Base-by-base conservation (phyloP, 2,329 filamentous ascomycete genomes). In the Fusarium ambrosium region DNA sequence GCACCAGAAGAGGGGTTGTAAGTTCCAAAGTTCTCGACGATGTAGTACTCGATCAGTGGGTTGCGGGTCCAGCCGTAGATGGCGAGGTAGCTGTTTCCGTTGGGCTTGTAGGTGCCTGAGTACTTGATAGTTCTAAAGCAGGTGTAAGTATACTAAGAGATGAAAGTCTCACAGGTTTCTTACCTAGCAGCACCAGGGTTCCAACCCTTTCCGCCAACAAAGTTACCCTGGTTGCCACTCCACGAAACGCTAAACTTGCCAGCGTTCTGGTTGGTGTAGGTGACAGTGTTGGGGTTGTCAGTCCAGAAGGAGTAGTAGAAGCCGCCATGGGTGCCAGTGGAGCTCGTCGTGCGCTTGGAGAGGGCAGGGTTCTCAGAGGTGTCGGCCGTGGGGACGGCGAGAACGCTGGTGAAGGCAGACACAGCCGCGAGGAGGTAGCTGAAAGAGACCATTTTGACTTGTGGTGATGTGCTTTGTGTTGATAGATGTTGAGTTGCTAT, bases 291-390 rank as follows among this genome's bases (percentile, higher is more conserved):
- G 53, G 81, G 84, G 2, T 84, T 85, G 51, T 88, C 85, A 56
- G 85, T 86, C 86, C 86, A 87, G 80, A 83, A 88, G 5, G 83
- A 86, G 70, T 86, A 88, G 77, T 84, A 88, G 77, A 48, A 79
- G 11, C 86, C 86, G 61, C 85, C 82, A 74, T 80, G 79, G 6
- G 56, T 79, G 8, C 82, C 82, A 0, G 78, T 79, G 32, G 77
- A 75, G 73, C 77, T 87, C 56, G 87, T 81, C 2, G 82, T 84
- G 8, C 79, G 79, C 69, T 73, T 73, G 34, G 68, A 81, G 16
- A 83, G 78, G 48, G 82, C 80, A 51, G 63, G 62, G 18, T n/a
- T 27, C 8, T 68, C 72, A 13, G 62, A 24, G 16, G 34, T 24
- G 9, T 71, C 71, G 4, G 62, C 63, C 18, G 68, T 70, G 16